These are phyloP conservation scores for Candida fluviatilis DNA, from an alignment of 805 yeast genomes.

Conservation along the genomic window DNA sequence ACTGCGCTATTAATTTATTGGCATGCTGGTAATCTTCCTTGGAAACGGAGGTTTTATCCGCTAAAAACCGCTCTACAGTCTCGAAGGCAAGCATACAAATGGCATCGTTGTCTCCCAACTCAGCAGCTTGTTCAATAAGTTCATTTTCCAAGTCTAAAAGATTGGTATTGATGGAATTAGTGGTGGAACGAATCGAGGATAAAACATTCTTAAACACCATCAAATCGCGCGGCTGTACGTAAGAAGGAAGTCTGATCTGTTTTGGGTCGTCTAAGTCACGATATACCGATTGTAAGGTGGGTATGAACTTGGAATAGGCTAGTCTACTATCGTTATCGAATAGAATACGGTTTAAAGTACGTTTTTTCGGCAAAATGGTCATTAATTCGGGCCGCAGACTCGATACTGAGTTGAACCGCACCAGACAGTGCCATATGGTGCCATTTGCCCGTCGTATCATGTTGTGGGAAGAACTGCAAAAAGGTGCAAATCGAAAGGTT, in stretches of 20 bases:
- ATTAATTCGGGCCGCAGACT: constrained; percentile 21
- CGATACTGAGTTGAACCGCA: constrained; percentile 6
- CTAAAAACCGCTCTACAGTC: constrained; percentile 36
- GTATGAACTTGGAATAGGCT: constrained; percentile 49
- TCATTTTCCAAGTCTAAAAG: constrained; percentile 63
- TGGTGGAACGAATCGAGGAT: constrained; percentile 54
- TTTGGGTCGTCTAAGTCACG: constrained; percentile 40
- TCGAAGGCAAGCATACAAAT: constrained; percentile 69
- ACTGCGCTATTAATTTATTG: constrained; percentile 49
- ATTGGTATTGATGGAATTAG: constrained; percentile 55
- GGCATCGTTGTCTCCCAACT: constrained; percentile 78
- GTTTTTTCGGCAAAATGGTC: constrained; percentile 51
- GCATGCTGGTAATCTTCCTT: constrained; percentile 64
- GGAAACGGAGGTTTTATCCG: constrained; percentile 16
- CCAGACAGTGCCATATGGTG: not conserved
- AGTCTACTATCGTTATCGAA: constrained; percentile 65
- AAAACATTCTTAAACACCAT: constrained; percentile 66
- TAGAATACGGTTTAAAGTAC: constrained; percentile 51
- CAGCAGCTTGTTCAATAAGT: constrained; percentile 80
- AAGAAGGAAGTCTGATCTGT: constrained; percentile 38
- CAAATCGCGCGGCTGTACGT: constrained; percentile 52
- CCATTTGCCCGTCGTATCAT: not conserved
- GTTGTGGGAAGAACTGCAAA: too few species aligned
- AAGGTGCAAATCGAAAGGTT: too few species aligned
- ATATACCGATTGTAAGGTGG: constrained; percentile 51